Evolutionary conservation across 176 grass and related monocot genomes (phyloP).

Genomic region (Metroxylon sagu): DNA sequence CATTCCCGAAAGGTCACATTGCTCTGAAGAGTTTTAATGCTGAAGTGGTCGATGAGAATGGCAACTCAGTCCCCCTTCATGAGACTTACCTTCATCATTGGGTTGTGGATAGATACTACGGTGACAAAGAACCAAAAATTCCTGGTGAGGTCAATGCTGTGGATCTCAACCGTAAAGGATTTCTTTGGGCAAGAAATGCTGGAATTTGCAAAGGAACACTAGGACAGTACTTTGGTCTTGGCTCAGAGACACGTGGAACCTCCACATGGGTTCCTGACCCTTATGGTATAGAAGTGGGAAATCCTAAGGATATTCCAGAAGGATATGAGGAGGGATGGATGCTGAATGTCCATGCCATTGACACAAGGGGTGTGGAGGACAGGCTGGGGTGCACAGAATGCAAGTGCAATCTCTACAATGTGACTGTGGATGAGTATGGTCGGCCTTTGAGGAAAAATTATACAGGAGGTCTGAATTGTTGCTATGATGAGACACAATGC

Average conservation of each 20-base stretch:
- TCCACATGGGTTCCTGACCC: slow-evolving; percentile 81
- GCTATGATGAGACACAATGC: slow-evolving; percentile 67
- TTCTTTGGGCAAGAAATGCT: slow-evolving; percentile 26
- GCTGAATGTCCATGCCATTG: slow-evolving; percentile 73
- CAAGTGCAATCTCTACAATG: slow-evolving; percentile 70
- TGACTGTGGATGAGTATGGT: slow-evolving; percentile 46
- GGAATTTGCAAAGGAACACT: slow-evolving; percentile 50
- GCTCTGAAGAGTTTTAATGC: slow-evolving; percentile 71
- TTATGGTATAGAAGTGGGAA: slow-evolving; percentile 64
- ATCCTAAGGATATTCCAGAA: slow-evolving; percentile 26
- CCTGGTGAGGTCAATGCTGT: background rate
- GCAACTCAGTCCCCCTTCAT: slow-evolving; percentile 48
- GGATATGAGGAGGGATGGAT: slow-evolving; percentile 66
- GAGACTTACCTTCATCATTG: slow-evolving; percentile 96
- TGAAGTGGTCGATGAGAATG: slow-evolving; percentile 65
- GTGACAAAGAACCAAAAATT: background rate
- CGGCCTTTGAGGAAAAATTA: slow-evolving; percentile 24
- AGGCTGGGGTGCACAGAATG: slow-evolving; percentile 62
- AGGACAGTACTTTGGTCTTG: slow-evolving; percentile 66
- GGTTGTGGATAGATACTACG: slow-evolving; percentile 44
- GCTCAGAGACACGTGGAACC: slow-evolving; percentile 79
- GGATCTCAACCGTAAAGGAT: slow-evolving; percentile 1
- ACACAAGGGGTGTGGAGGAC: slow-evolving; percentile 53
- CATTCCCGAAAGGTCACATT: slow-evolving; percentile 65
- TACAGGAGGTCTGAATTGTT: slow-evolving; percentile 51